Conservation (phyloP, 768 basidiomycete species). For the Xerocomus brunneocitrinus region DNA sequence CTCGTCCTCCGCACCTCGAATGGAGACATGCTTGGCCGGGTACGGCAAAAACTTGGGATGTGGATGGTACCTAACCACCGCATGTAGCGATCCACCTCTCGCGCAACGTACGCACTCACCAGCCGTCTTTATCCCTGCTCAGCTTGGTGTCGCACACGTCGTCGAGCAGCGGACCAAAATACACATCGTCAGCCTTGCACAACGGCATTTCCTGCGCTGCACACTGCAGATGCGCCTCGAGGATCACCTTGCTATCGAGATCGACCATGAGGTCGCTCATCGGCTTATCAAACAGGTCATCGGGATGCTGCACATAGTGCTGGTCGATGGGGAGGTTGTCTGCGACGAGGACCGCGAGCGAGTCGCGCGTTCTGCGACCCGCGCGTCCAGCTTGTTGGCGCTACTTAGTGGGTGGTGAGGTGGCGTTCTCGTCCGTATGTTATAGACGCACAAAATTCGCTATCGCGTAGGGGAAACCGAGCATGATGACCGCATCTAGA, state of each 20-base stretch:
- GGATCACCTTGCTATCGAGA: slow-evolving; percentile 63
- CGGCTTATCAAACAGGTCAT: slow-evolving; percentile 61
- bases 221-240: slow-evolving; percentile 86
- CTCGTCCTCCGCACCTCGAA: slow-evolving; percentile 76
- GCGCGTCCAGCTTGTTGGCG: slow-evolving; percentile 88
- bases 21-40: slow-evolving; percentile 66
- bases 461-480: slow-evolving; percentile 76
- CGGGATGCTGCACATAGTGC: slow-evolving; percentile 66
- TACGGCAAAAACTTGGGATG: slow-evolving; percentile 76
- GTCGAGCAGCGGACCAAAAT: slow-evolving; percentile 63
- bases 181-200: slow-evolving; percentile 55
- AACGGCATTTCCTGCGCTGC: slow-evolving; percentile 85
- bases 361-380: slow-evolving; percentile 75
- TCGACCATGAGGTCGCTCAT: slow-evolving; percentile 66
- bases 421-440: background rate
- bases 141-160: slow-evolving; percentile 61
- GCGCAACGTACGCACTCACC: slow-evolving; percentile 40
- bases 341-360: slow-evolving; percentile 69
- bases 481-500: slow-evolving; percentile 86
- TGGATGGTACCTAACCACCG: slow-evolving; percentile 66
- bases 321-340: slow-evolving; percentile 68
- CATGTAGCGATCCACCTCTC: background rate
- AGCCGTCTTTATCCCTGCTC: slow-evolving; percentile 70
- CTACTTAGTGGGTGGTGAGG: slow-evolving; percentile 33
- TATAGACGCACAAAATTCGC: slow-evolving; percentile 68